Conservation (phyloP, 768 basidiomycete genomes). For the Kwoniella sp. region DNA sequence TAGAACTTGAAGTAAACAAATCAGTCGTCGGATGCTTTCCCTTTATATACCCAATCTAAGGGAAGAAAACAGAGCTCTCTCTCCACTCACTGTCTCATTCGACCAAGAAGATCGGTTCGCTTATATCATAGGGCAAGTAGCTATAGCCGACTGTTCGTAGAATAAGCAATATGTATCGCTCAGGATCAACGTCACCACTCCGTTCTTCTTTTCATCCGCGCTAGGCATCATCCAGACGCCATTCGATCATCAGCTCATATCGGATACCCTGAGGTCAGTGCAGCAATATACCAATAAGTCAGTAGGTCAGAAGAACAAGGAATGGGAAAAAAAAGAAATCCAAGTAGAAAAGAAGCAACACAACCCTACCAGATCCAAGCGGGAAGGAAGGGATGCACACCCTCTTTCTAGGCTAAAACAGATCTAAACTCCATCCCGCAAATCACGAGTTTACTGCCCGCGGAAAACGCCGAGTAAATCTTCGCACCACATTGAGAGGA, state of each 20-base stretch:
- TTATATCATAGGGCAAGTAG: no score
- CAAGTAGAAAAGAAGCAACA: conserved; percentile 3
- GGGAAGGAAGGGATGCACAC: background rate
- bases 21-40: background rate
- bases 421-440: background rate
- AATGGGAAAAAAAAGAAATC: background rate
- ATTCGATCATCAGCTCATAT: background rate
- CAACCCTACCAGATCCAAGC: background rate
- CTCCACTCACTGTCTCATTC: no score
- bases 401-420: background rate
- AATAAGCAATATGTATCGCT: background rate
- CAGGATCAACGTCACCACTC: background rate
- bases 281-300: background rate
- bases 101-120: no score
- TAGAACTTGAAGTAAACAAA: no score
- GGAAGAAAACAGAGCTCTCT: no score
- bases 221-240: background rate
- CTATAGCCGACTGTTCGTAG: no score
- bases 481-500: background rate
- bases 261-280: conserved; percentile 8
- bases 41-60: background rate
- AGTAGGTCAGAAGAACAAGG: conserved; percentile 6
- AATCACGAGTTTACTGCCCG: background rate
- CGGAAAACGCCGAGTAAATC: background rate
- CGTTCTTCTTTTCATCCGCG: conserved; percentile 3